A percentile compares a stretch with the other conserved stretches of the same genome.
Evolutionary conservation across 225 moss, liverwort and hornwort genomes (phyloP).

Genomic region (Lunularia cruciata): DNA sequence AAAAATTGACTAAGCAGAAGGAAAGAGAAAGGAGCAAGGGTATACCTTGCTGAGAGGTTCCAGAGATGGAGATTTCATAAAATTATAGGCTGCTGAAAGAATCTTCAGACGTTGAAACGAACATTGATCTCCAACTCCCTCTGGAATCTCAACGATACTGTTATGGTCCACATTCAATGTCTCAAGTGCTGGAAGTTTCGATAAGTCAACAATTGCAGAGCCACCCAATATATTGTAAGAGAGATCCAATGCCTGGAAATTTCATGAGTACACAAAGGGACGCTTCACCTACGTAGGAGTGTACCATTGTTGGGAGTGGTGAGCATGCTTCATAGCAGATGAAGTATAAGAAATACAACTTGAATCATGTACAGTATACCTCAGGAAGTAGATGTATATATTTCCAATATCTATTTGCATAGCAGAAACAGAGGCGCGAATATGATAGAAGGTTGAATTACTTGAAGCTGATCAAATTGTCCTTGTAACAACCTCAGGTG

Average conservation of each 20-base stretch:
- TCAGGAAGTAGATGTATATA: background rate
- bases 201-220: constrained; percentile 24
- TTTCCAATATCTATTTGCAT: background rate
- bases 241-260: constrained; percentile 32
- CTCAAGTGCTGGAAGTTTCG: constrained; percentile 26
- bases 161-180: constrained; percentile 27
- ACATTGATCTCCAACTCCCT: background rate
- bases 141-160: constrained; percentile 22
- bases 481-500: background rate
- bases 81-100: constrained; percentile 26
- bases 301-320: background rate
- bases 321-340: background rate
- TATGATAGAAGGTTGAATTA: background rate
- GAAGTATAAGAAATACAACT: background rate
- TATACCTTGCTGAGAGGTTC: constrained; percentile 20
- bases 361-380: background rate
- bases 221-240: constrained; percentile 30
- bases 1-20: background rate
- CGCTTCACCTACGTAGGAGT: constrained; percentile 17
- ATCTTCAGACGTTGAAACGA: constrained; percentile 15
- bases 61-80: constrained; percentile 7
- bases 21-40: background rate
- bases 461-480: constrained; percentile 17
- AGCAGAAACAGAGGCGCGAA: background rate
- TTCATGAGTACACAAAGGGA: constrained; percentile 25